Conservation (phyloP, 495 filamentous ascomycete genomes). For the Friedmanniomyces simplex region DNA sequence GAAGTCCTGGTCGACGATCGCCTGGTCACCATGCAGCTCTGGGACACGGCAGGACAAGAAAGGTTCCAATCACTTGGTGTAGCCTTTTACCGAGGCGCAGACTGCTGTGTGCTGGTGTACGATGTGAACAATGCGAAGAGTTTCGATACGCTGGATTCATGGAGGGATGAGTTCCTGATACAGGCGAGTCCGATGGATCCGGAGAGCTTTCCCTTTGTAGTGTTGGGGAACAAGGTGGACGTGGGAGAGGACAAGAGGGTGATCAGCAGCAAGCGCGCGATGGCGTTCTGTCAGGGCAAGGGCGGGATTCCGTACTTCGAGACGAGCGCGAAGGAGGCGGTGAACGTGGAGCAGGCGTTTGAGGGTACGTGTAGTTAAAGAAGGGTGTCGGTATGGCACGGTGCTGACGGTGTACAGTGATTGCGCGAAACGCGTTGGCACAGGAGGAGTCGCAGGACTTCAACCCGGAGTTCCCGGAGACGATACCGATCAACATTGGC, state of each 20-base stretch:
- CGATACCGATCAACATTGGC: conserved; percentile 93
- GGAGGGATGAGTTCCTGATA: conserved; percentile 97
- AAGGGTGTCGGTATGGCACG: neutral
- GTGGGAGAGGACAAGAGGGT: conserved; percentile 95
- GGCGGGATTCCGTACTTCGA: conserved; percentile 98
- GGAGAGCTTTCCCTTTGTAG: conserved; percentile 95
- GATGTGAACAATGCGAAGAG: conserved; percentile 99
- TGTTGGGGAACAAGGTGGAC: conserved; percentile 98
- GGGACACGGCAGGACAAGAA: conserved; percentile 98
- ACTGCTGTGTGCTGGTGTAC: conserved; percentile 97
- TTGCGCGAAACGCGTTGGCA: conserved; percentile 85
- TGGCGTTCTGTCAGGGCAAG: conserved; percentile 95
- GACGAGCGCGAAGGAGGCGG: conserved; percentile 96
- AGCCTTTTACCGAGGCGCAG: conserved; percentile 94
- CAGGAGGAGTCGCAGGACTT: conserved; percentile 95
- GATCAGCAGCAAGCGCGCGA: conserved; percentile 86
- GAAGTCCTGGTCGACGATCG: conserved; percentile 96
- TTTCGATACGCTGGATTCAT: conserved; percentile 96
- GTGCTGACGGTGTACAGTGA: conserved; percentile 47
- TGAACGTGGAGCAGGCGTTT: conserved; percentile 97
- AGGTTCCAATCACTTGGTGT: conserved; percentile 96
- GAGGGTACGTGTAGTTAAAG: conserved; percentile 52
- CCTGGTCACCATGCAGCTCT: conserved; percentile 98
- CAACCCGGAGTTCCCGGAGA: conserved; percentile 88
- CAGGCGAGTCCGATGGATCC: conserved; percentile 94